These are phyloP conservation scores for Sordariomycetes sp. DNA, from an alignment of 2,329 filamentous ascomycete genomes.

Conservation along the genomic window DNA sequence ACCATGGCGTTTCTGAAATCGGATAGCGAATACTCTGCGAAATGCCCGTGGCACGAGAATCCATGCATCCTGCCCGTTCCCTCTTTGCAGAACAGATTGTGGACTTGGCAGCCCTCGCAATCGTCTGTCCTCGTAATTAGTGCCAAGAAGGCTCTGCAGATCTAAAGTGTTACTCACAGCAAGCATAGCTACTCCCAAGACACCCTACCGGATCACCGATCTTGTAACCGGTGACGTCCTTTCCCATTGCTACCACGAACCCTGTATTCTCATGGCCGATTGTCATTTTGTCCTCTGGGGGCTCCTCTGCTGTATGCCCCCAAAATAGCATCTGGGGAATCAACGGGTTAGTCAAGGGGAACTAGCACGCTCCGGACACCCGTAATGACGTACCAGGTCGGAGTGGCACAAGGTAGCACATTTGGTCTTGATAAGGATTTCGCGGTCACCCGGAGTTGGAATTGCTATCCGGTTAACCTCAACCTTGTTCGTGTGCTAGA, in stretches of 20 bases:
- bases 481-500: slow-evolving; percentile 6
- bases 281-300: slow-evolving; percentile 8
- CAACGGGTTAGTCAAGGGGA: neutral
- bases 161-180: slow-evolving; percentile 1
- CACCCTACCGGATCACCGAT: slow-evolving; percentile 44
- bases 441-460: slow-evolving; percentile 6
- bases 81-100: slow-evolving; percentile 10
- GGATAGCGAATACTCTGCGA: slow-evolving; percentile 12
- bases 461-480: slow-evolving; percentile 9
- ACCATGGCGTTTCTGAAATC: slow-evolving; percentile 13
- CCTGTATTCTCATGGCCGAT: slow-evolving; percentile 56
- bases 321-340: slow-evolving; percentile 9
- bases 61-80: slow-evolving; percentile 13
- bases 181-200: slow-evolving; percentile 10
- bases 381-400: neutral
- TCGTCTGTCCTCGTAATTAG: neutral
- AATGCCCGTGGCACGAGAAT: slow-evolving; percentile 11
- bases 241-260: slow-evolving; percentile 44
- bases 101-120: slow-evolving; percentile 9
- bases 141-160: neutral
- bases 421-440: slow-evolving; percentile 9
- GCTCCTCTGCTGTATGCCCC: slow-evolving; percentile 10
- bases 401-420: slow-evolving; percentile 6
- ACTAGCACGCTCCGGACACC: neutral
- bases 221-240: slow-evolving; percentile 16